These are phyloP conservation scores for Dryas integrifolia DNA, from an alignment of 331 rosid genomes.

Conservation along the genomic window DNA sequence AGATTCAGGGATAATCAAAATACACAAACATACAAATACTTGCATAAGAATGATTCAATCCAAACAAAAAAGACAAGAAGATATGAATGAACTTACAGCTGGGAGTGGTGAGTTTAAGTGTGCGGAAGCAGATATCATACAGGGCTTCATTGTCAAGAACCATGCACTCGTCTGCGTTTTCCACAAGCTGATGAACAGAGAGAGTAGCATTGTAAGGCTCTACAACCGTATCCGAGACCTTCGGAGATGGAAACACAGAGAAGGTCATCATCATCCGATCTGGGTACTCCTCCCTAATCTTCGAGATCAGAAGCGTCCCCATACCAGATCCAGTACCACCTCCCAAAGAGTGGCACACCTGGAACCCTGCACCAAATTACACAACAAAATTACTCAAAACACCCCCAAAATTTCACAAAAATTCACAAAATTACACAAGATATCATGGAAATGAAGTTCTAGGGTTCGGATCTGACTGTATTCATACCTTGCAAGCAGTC, in stretches of 20 bases:
- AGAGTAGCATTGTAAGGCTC: conserved; percentile 82
- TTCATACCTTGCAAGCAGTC: conserved; percentile 68
- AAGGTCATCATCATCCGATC: conserved; percentile 85
- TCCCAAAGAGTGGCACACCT: conserved; percentile 77
- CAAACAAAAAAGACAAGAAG: neutral
- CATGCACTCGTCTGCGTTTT: conserved; percentile 71
- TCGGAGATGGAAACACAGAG: conserved; percentile 72
- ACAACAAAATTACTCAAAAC: neutral
- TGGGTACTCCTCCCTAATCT: conserved; percentile 78
- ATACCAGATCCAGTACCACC: conserved; percentile 88
- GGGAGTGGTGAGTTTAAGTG: conserved; percentile 76
- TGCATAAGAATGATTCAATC: neutral
- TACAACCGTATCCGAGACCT: conserved; percentile 78
- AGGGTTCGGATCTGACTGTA: neutral
- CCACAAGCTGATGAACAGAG: conserved; percentile 76
- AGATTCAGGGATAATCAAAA: neutral
- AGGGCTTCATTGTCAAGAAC: conserved; percentile 57
- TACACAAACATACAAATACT: neutral
- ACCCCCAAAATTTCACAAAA: neutral
- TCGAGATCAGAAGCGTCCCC: conserved; percentile 75
- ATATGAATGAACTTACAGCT: conserved; percentile 49
- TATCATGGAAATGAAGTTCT: neutral
- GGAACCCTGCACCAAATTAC: conserved; percentile 48
- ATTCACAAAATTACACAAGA: neutral
- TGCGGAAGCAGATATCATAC: conserved; percentile 77